A percentile compares a stretch with the other conserved stretches of the same genome.
Conservation (phyloP, 2,329 filamentous ascomycete genomes). For the Talaromyces piceae region DNA sequence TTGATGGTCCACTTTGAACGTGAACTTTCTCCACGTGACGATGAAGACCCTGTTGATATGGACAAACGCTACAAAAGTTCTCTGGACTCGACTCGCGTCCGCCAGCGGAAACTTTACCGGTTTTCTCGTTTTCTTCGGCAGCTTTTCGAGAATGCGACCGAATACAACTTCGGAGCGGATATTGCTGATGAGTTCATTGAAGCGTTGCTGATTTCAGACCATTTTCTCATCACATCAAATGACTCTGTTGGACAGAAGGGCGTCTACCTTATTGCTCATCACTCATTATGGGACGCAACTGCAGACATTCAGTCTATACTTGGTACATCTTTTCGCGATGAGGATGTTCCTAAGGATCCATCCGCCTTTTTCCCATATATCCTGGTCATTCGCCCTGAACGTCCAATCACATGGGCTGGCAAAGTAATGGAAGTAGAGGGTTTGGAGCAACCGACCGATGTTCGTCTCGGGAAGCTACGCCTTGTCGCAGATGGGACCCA, state of each 20-base stretch:
- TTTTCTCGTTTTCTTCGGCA: conserved; percentile 87
- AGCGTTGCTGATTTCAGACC: conserved; percentile 69
- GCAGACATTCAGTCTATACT: conserved; percentile 82
- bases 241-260: conserved; percentile 64
- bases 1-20: conserved; percentile 86
- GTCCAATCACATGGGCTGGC: conserved; percentile 72
- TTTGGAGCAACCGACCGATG: conserved; percentile 70
- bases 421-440: conserved; percentile 63
- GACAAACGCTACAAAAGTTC: conserved; percentile 95
- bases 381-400: conserved; percentile 75
- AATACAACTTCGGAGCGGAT: conserved; percentile 74
- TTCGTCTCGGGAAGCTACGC: conserved; percentile 78
- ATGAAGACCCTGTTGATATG: conserved; percentile 80
- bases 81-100: conserved; percentile 88
- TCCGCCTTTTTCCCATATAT: conserved; percentile 66
- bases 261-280: conserved; percentile 77
- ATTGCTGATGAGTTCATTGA: conserved; percentile 71
- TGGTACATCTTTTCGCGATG: conserved; percentile 66
- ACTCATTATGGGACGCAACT: conserved; percentile 63
- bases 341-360: conserved; percentile 62
- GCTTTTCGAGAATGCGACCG: conserved; percentile 92
- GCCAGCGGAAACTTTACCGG: conserved; percentile 91
- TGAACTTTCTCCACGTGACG: conserved; percentile 75
- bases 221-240: conserved; percentile 72
- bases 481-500: conserved; percentile 84